phyloP scores from a whole-genome alignment of 2,329 filamentous ascomycete species.

The Clarireedia monteithiana region DNA sequence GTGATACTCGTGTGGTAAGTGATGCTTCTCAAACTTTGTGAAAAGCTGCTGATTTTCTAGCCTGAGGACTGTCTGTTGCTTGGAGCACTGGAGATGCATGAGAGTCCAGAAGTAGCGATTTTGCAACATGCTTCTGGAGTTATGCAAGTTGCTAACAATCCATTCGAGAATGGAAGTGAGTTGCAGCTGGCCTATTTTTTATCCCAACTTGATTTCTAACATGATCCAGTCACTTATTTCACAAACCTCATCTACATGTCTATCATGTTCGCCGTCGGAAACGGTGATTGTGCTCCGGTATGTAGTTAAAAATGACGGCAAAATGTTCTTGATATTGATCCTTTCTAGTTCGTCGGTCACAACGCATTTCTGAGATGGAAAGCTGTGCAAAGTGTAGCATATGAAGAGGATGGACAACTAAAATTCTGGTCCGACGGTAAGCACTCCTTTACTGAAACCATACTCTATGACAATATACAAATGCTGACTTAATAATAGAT shows the following conservation, averaged over 20 bases:
- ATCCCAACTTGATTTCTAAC: too few species aligned
- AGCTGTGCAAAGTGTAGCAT: conserved; percentile 51
- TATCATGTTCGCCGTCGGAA: conserved; percentile 62
- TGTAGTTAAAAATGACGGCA: neutral
- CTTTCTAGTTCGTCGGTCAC: conserved; percentile 57
- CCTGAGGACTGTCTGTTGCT: conserved; percentile 19
- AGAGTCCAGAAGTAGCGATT: conserved; percentile 61
- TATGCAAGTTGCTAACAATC: conserved; percentile 66
- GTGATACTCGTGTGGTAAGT: conserved; percentile 49
- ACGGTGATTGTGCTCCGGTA: conserved; percentile 49
- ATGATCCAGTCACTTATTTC: conserved; percentile 58
- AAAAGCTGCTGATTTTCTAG: neutral
- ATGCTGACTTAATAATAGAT: neutral
- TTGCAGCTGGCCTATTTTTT: neutral
- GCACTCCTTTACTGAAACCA: neutral
- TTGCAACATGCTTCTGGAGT: conserved; percentile 67
- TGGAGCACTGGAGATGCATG: conserved; percentile 60
- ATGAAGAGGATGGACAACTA: conserved; percentile 41
- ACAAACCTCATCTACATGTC: conserved; percentile 70
- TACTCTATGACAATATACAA: neutral
- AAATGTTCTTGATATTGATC: neutral
- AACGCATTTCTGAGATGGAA: conserved; percentile 69
- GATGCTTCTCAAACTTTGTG: neutral
- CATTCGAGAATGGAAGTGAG: conserved; percentile 59
- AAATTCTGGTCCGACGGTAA: conserved; percentile 31